These are phyloP conservation scores for Fusarium nurragi DNA, from an alignment of 2,329 filamentous ascomycete species.

Conservation along the genomic window DNA sequence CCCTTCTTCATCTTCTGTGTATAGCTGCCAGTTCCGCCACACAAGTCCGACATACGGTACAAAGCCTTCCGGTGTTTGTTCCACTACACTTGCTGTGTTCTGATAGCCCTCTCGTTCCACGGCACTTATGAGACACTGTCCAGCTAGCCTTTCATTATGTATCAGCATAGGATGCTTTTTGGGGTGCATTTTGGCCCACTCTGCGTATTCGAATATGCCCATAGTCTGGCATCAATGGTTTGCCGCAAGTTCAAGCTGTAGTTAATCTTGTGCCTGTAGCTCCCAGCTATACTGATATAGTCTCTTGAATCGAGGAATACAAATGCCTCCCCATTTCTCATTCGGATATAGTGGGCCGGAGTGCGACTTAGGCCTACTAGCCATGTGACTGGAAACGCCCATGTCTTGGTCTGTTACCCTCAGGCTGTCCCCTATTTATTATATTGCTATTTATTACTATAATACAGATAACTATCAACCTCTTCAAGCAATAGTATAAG, in stretches of 20 bases:
- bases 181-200: background rate
- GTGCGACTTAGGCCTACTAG: background rate
- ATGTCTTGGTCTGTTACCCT: constrained; percentile 7
- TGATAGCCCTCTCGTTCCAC: background rate
- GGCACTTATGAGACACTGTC: background rate
- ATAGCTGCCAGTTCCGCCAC: background rate
- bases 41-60: background rate
- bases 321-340: background rate
- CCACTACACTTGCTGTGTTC: background rate
- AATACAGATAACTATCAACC: too few species aligned
- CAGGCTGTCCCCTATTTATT: too few species aligned
- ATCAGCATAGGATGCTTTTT: background rate
- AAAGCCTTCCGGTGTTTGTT: background rate
- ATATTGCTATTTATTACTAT: too few species aligned
- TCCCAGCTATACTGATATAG: background rate
- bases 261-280: background rate
- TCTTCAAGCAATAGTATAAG: too few species aligned
- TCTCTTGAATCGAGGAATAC: rapidly evolving
- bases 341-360: background rate
- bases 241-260: background rate
- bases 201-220: background rate
- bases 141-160: background rate
- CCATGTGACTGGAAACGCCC: background rate
- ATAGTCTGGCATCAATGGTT: background rate
- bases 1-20: background rate